These are phyloP conservation scores for Capsicum pubescens DNA, from an alignment of 257 asterid genomes.

Conservation along the genomic window DNA sequence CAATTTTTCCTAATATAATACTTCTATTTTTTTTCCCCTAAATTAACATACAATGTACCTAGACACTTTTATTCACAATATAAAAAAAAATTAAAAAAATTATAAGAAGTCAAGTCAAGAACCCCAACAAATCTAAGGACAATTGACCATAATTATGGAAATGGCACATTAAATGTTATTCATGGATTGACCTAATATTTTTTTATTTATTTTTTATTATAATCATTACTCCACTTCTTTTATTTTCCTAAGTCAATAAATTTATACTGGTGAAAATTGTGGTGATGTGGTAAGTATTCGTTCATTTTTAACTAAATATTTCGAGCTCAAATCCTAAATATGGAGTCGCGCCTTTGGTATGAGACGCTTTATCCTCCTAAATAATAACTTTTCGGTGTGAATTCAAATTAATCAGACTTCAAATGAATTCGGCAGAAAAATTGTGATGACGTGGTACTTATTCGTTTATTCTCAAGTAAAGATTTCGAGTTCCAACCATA, in stretches of 20 bases:
- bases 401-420: neutral
- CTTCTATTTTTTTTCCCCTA: too few species aligned
- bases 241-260: neutral
- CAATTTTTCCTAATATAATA: too few species aligned
- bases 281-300: rapidly evolving
- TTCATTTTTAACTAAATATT: neutral
- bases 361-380: neutral
- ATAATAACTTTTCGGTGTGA: neutral
- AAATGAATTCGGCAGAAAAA: neutral
- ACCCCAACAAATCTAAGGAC: neutral
- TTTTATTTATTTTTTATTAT: too few species aligned
- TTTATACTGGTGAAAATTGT: too few species aligned
- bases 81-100: neutral
- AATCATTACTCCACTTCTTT: neutral
- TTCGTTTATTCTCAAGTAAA: rapidly evolving
- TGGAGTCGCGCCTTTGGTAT: neutral
- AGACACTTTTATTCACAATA: neutral
- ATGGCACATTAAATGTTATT: neutral
- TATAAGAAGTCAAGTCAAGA: neutral
- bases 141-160: neutral
- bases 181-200: neutral
- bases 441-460: neutral
- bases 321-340: neutral
- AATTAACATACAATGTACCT: neutral
- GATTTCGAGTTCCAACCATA: neutral